Percentiles rank a stretch among this genome's conserved stretches.
Evolutionary conservation across 331 rosid species (phyloP).

Genomic region (Phaseolus coccineus): DNA sequence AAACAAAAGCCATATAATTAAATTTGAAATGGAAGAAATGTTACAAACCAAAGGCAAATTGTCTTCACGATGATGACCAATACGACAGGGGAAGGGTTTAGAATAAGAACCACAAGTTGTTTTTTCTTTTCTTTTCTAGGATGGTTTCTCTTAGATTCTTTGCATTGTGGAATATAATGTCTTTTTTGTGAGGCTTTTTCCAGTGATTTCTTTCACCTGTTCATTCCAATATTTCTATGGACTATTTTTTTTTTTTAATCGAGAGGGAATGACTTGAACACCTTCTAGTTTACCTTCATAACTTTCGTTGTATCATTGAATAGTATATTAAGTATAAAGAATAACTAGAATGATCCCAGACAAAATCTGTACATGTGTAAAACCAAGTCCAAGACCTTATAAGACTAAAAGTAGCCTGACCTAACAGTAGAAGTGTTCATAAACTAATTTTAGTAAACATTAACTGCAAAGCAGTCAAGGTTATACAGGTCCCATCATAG

Average conservation of each 20-base stretch:
- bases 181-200: neutral
- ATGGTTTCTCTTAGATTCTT: too few species aligned
- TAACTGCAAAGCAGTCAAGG: neutral
- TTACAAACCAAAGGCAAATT: too few species aligned
- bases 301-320: conserved; percentile 30
- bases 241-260: neutral
- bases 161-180: too few species aligned
- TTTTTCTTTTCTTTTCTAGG: too few species aligned
- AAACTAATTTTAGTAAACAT: neutral
- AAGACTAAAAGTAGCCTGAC: neutral
- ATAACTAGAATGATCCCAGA: neutral
- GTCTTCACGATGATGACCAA: too few species aligned
- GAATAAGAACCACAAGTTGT: too few species aligned
- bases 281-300: conserved; percentile 10
- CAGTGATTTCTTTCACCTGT: conserved; percentile 10
- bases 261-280: conserved; percentile 3
- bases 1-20: neutral
- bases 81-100: too few species aligned
- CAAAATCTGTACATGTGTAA: neutral
- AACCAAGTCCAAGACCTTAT: neutral
- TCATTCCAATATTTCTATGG: conserved; percentile 8
- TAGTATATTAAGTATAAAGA: neutral
- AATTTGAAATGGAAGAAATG: neutral
- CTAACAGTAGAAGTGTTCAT: neutral
- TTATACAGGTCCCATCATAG: neutral